Percentiles rank a stretch among this genome's conserved stretches.
phyloP scores from a whole-genome alignment of 345 rosid species.

The Iberis pinnata region DNA sequence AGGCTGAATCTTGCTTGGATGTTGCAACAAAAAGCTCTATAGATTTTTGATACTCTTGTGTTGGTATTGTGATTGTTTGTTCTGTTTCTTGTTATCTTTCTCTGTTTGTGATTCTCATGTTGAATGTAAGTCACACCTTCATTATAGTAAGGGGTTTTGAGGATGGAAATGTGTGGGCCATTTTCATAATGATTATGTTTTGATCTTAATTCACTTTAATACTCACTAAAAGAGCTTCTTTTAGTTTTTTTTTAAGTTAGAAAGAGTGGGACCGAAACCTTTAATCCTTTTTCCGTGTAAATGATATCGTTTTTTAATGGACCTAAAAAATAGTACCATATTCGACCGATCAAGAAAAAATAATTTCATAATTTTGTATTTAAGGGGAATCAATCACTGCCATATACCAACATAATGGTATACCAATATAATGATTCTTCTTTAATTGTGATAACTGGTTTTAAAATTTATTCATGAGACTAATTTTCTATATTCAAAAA shows the following conservation, averaged over 20 bases:
- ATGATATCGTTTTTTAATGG: too few relatives aligned
- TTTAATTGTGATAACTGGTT: too few relatives aligned
- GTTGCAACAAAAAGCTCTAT: slow-evolving; percentile 64
- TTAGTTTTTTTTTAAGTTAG: neutral
- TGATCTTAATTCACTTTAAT: neutral
- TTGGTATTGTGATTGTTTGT: slow-evolving; percentile 17
- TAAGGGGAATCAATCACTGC: too few relatives aligned
- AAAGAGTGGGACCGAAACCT: too few relatives aligned
- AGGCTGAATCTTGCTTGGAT: slow-evolving; percentile 57
- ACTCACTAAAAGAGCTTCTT: neutral
- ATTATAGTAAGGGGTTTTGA: slow-evolving; percentile 19
- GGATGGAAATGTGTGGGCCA: slow-evolving; percentile 23
- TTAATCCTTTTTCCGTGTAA: too few relatives aligned
- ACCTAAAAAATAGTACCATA: too few relatives aligned
- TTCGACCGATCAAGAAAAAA: too few relatives aligned
- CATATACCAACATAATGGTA: too few relatives aligned
- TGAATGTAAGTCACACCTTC: slow-evolving; percentile 15
- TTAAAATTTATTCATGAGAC: too few relatives aligned
- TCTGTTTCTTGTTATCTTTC: slow-evolving; percentile 6
- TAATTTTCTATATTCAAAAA: too few relatives aligned
- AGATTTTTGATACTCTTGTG: slow-evolving; percentile 36
- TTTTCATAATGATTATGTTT: slow-evolving; percentile 47
- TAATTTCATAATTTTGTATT: too few relatives aligned
- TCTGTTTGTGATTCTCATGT: slow-evolving; percentile 24
- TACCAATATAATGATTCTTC: too few relatives aligned